phyloP scores from a whole-genome alignment of 2,329 filamentous ascomycete species.

The Colletotrichum orchidophilum region DNA sequence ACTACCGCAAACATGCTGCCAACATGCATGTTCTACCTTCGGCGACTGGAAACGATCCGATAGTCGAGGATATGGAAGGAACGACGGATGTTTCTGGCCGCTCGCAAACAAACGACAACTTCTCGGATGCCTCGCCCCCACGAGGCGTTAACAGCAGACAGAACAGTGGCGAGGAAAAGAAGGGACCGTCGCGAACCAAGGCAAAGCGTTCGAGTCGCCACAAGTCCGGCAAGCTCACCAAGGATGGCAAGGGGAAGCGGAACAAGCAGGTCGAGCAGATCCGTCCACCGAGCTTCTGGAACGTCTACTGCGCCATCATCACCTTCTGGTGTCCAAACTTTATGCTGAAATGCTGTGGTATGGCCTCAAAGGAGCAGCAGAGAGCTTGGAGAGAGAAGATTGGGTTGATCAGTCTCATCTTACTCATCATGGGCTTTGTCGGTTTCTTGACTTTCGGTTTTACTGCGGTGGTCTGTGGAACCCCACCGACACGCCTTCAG shows the following conservation, averaged over 20 bases:
- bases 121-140: constrained; percentile 52
- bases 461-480: constrained; percentile 84
- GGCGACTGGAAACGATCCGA: constrained; percentile 89
- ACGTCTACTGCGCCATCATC: constrained; percentile 90
- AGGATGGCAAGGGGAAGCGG: constrained; percentile 62
- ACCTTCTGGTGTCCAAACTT: constrained; percentile 96
- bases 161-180: constrained; percentile 49
- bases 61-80: constrained; percentile 80
- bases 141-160: constrained; percentile 41
- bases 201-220: constrained; percentile 51
- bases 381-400: constrained; percentile 98
- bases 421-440: constrained; percentile 86
- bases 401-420: constrained; percentile 92
- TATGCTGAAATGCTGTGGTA: constrained; percentile 85
- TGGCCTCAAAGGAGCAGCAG: constrained; percentile 84
- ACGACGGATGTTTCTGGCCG: constrained; percentile 63
- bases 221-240: constrained; percentile 71
- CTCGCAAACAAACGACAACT: constrained; percentile 51
- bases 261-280: constrained; percentile 67
- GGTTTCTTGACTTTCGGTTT: constrained; percentile 98
- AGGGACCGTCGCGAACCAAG: constrained; percentile 41
- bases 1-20: constrained; percentile 94
- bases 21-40: constrained; percentile 92
- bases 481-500: constrained; percentile 75
- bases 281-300: constrained; percentile 89